These are phyloP conservation scores for Fraxinus sp. DNA, from an alignment of 305 asterid species.

Conservation along the genomic window DNA sequence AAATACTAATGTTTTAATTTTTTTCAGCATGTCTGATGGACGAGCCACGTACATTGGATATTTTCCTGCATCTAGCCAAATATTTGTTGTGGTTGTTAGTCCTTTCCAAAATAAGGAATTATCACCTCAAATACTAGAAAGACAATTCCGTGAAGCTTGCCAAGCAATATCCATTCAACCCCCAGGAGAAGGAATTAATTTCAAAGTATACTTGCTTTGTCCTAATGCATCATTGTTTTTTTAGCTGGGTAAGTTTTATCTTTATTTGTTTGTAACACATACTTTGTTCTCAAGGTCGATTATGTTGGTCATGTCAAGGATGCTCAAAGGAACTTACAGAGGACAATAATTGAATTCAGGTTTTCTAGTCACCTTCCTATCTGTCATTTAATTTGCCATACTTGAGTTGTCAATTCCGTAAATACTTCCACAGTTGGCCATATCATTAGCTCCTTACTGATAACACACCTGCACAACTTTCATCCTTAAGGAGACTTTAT, in stretches of 20 bases:
- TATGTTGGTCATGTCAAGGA: constrained; percentile 78
- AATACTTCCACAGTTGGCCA: constrained; percentile 14
- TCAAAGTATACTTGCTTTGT: constrained; percentile 57
- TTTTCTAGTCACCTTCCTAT: constrained; percentile 28
- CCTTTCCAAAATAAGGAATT: constrained; percentile 91
- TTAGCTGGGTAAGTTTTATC: constrained; percentile 13
- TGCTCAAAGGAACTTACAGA: constrained; percentile 77
- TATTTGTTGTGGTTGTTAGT: constrained; percentile 78
- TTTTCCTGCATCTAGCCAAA: constrained; percentile 75
- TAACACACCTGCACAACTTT: constrained; percentile 15
- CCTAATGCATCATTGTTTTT: background rate
- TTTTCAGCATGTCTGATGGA: constrained; percentile 77
- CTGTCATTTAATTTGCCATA: constrained; percentile 23
- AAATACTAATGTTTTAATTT: constrained; percentile 21
- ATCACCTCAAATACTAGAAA: constrained; percentile 81
- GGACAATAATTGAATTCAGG: constrained; percentile 75
- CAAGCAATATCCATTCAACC: constrained; percentile 56
- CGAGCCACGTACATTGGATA: constrained; percentile 85
- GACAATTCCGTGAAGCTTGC: constrained; percentile 85
- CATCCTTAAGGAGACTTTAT: constrained; percentile 13
- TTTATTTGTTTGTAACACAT: constrained; percentile 29
- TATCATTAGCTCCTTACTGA: constrained; percentile 16
- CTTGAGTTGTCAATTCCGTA: constrained; percentile 16
- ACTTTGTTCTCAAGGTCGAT: constrained; percentile 54
- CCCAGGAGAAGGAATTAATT: constrained; percentile 52